Evolutionary conservation across 306 rosid genomes (phyloP), one percentile per base, ranked within the genome.

Genomic region (Notholithocarpus densiflorus): DNA sequence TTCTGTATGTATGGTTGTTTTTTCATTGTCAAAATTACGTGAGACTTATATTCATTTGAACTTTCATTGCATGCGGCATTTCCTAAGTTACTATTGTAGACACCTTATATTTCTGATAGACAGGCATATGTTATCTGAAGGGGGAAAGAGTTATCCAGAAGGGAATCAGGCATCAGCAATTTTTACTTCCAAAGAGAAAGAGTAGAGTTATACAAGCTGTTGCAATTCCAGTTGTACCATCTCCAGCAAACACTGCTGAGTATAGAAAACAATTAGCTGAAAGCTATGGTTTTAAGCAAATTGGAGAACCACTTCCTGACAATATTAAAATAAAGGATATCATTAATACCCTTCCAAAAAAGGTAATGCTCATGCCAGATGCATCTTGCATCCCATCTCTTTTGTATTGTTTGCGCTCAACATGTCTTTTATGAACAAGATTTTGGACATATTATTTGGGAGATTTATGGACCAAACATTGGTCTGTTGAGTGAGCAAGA

Each of bases 281-380:
- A 79, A 87, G 84, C 73, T 95, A 95, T 52, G 99, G 98, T 77
- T 95, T 95, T 71, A 82, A 43, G 79, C 84, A 89, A 81, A 89
- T 95, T 76, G 99, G 97, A 75, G 96, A 91, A 56, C 90, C 90
- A 4, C 91, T 95, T 79, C 97, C 99, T 9, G 91, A 83, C 10
- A 80, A 82, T 81, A 89, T 95, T 74, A 86, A 91, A 21, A 79
- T 95, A 37, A 93, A 90, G 87, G 92, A 92, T 75, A 78, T 95
- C 69, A 71, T 90, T 18, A 94, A 82, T 74, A 88, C 93, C 74
- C 98, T 95, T 85, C 99, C 99, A 17, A 91, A 95, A 83, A 80
- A 87, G 92, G 99, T 95, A 77, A 5, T 60, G 86, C 69, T 52
- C 70, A 68, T 18, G 68, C 21, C 34, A 76, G 40, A 73, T 9